Base-by-base conservation (phyloP, 2,329 filamentous ascomycete genomes). In the Gaeumannomyces sp. region DNA sequence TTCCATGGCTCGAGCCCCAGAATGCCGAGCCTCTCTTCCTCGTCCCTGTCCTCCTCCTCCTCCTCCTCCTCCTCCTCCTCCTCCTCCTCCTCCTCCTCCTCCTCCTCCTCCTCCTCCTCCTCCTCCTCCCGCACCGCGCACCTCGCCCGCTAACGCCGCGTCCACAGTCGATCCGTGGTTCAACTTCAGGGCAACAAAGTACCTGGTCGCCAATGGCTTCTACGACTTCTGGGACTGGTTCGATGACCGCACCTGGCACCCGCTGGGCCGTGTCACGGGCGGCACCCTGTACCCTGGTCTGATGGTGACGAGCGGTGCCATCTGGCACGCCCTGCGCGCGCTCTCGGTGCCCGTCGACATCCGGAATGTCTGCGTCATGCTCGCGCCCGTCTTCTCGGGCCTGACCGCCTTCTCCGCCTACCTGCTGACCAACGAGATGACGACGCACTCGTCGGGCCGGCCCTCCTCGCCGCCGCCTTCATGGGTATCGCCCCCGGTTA, bases 141-240 rank as follows among this genome's bases (percentile, higher is more conserved):
- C 59, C 70, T 53, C 45, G 22, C 4, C 45, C 63, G 31, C 28
- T 69, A 58, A 50, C 62, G 22, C 45, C 19, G 1, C 45, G 8
- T 6, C 22, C 73, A 59, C 75, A 99, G 94, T 99, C 80, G 95
- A 99, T 80, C 95, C 95, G 50, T 99, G 95, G 95, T 99, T 99
- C 83, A 99, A 99, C 80, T 99, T 99, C 80, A 86, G 95, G 78
- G 95, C 95, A 70, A 98, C 95, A 65, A 98, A 98, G 80, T 98
- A 99, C 75, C 86, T 99, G 65, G 92, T 99, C 65, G 87, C 94
- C 75, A 87, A 99, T 88, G 95, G 95, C 72, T 98, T 99, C 81
- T 96, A 97, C 79, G 93, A 91, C 78, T 99, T 99, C 77, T 99
- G 95, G 95, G 94, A 99, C 78, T 99, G 95, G 95, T 99, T 99